Percentiles rank a stretch among this genome's conserved stretches.
Evolutionary conservation across 345 rosid species (phyloP).

Genomic region (Populus tremula): DNA sequence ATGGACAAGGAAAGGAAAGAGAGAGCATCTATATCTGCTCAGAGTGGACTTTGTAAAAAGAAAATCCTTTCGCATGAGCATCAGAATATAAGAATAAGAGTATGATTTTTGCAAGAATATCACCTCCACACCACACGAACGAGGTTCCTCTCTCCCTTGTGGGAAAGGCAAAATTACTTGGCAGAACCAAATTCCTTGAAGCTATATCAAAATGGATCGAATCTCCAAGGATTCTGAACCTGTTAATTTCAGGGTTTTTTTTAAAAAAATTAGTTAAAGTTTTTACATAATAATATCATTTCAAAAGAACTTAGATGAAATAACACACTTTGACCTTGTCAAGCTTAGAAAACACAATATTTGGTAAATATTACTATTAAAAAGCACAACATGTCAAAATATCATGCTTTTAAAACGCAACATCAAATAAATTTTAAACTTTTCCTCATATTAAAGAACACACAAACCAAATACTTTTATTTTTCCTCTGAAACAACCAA

Average conservation of each 20-base stretch:
- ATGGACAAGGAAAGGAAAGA: background rate
- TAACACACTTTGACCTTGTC: too few species aligned
- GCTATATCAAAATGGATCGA: constrained; percentile 19
- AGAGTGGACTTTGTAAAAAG: constrained; percentile 22
- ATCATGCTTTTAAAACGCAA: rapidly evolving
- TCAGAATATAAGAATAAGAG: constrained; percentile 38
- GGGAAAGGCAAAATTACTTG: constrained; percentile 2
- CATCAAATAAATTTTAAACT: too few species aligned
- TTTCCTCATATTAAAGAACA: too few species aligned
- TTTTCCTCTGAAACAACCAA: too few species aligned
- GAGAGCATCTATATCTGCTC: background rate
- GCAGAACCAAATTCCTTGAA: constrained; percentile 44
- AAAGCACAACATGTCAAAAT: too few species aligned
- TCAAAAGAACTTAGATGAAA: too few species aligned
- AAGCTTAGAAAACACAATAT: too few species aligned
- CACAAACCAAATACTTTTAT: too few species aligned
- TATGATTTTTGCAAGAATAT: constrained; percentile 25
- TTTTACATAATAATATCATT: too few species aligned
- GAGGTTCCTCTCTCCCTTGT: constrained; percentile 5
- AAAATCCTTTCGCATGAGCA: constrained; percentile 19
- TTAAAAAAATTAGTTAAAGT: too few species aligned
- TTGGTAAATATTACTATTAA: too few species aligned
- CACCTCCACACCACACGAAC: constrained; percentile 17
- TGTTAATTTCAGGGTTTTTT: background rate
- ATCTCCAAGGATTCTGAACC: constrained; percentile 11